These are phyloP conservation scores for Macadamia integrifolia DNA, from an alignment of 164 flowering plant species.

Conservation along the genomic window DNA sequence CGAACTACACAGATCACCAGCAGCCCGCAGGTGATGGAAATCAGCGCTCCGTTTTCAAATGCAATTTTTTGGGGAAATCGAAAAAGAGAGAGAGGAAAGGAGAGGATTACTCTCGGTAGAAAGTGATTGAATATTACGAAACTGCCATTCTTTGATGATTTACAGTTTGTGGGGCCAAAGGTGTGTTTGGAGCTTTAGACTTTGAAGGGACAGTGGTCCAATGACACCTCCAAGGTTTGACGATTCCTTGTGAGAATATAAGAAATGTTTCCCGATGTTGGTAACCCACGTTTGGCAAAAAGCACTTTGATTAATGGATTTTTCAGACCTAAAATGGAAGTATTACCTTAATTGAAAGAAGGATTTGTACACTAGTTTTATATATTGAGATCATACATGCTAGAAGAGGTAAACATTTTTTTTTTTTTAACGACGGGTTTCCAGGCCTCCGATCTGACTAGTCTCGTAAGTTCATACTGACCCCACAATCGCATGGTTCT, in stretches of 20 bases:
- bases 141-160: conserved; percentile 1
- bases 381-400: no score
- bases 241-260: conserved; percentile 3
- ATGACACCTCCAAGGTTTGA: conserved; percentile 10
- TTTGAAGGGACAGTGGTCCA: not conserved
- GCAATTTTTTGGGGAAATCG: not conserved
- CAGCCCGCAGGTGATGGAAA: conserved; percentile 9
- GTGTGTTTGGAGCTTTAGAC: not conserved
- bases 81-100: not conserved
- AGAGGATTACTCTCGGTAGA: not conserved
- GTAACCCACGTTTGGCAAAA: not conserved
- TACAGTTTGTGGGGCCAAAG: not conserved
- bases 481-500: no score
- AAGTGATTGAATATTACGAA: not conserved
- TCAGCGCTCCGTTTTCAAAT: not conserved
- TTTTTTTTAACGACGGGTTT: no score
- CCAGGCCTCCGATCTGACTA: no score
- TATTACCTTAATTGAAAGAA: no score
- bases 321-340: not conserved
- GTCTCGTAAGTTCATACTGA: no score
- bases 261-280: not conserved
- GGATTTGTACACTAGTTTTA: no score
- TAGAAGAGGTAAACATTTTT: no score
- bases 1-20: no score
- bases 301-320: not conserved